A percentile compares a stretch with the other conserved stretches of the same genome.
phyloP scores from a whole-genome alignment of 441 rosid genomes.

The Jatropha podagrica region DNA sequence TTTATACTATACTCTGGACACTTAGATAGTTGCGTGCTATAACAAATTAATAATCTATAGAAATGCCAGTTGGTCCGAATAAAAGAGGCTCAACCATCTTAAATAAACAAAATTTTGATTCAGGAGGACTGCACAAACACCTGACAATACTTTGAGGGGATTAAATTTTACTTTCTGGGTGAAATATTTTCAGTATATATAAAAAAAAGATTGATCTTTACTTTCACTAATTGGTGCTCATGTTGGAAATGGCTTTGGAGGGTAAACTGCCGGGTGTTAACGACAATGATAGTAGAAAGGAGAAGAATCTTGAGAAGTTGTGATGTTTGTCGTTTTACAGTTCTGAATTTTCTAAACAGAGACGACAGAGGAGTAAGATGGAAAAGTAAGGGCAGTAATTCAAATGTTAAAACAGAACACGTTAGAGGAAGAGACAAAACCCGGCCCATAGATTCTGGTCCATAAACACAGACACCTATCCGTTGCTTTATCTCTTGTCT shows the following conservation, averaged over 20 bases:
- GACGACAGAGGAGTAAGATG: background rate
- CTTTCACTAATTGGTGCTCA: no score
- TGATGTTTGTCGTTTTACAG: background rate
- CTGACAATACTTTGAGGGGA: no score
- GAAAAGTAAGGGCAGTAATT: background rate
- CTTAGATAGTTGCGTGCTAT: no score
- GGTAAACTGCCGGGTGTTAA: background rate
- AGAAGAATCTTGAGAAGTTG: constrained; percentile 6
- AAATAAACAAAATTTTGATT: no score
- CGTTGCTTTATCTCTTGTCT: constrained; percentile 12
- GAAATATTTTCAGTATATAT: no score
- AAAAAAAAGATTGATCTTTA: no score
- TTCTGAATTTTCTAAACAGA: background rate
- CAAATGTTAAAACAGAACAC: constrained; percentile 15
- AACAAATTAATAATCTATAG: no score
- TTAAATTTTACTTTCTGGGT: no score
- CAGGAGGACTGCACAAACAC: no score
- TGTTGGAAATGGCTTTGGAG: no score
- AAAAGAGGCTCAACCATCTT: no score
- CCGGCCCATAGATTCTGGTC: constrained; percentile 34
- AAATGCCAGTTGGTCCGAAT: no score
- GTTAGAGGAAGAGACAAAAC: constrained; percentile 38
- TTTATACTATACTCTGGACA: background rate
- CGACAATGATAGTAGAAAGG: background rate
- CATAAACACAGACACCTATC: constrained; percentile 12